Evolutionary conservation across 345 rosid species (phyloP), one percentile per base, ranked within the genome.

Genomic region (Cochlearia excelsa): DNA sequence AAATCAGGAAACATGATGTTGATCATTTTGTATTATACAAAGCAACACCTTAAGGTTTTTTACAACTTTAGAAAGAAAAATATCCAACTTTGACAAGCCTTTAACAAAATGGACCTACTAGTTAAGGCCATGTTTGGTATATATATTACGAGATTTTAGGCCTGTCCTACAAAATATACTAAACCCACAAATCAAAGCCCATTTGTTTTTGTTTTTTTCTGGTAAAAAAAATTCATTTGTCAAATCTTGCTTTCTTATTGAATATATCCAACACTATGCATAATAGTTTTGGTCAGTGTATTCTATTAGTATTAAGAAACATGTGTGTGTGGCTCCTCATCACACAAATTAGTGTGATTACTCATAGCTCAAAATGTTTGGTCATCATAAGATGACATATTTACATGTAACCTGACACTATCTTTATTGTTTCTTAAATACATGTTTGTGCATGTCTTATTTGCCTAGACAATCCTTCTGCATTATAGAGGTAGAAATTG

Each of bases 1-100:
- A 69, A 49, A 62, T 69, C 74, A 62, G 68, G 68, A 69, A 69
- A 69, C n/a, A 55, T 42, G 74, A 69, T 55, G 63, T 55, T 49
- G 74, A 55, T 62, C 46, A 69, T 55, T 61, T 47, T 66, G 68
- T 69, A 69, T 62, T 61, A 31, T 62, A 54, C 58, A 55, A 55
- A 6, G 26, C 1, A 33, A 54, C 48, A 6, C 52, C 57, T 41
- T 42, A 33, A 5, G 23, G 40, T 6, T 10, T 33, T 48, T 60
- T 51, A 27, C 29, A 54, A 1, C 7, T 28, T 54, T 39, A 31
- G 8, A 53, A 33, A 69, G 63, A 49, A 39, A 61, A 16, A 16
- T 16, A 30, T 29, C 52, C 3, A 33, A 3, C 5, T 33, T 33
- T 33, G 35, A 33, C 5, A 33, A 33, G 4, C 35, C 23, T 16